Evolutionary conservation across 352 stramenopile species (phyloP).

Genomic region (Pythium periplocum): DNA sequence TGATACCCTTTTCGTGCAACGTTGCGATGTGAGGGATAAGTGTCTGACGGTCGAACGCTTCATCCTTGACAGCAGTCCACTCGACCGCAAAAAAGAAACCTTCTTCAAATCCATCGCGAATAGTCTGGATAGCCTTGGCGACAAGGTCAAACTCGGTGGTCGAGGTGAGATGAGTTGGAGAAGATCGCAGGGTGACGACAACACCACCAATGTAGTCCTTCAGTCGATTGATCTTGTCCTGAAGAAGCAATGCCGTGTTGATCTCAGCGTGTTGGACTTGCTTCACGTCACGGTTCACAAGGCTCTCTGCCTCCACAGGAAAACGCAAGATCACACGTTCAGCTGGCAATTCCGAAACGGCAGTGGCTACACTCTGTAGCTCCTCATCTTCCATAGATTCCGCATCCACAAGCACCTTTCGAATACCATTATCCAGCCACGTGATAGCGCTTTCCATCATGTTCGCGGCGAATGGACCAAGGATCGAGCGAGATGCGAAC

Average conservation of each 20-base stretch:
- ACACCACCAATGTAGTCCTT: conserved; percentile 31
- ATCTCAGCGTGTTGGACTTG: no score
- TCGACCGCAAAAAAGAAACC: conserved; percentile 52
- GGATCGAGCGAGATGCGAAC: conserved; percentile 35
- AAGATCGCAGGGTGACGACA: conserved; percentile 31
- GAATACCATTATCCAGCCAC: conserved; percentile 66
- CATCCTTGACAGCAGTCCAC: conserved; percentile 18
- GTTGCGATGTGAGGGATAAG: conserved; percentile 38
- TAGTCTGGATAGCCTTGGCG: conserved; percentile 22
- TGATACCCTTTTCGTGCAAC: conserved; percentile 57
- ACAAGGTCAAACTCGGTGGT: conserved; percentile 20
- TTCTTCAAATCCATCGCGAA: conserved; percentile 43
- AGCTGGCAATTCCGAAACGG: conserved; percentile 60
- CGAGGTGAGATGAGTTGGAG: conserved; percentile 12
- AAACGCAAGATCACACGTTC: conserved; percentile 59
- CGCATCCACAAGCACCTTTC: conserved; percentile 50
- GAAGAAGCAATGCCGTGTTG: conserved; percentile 11
- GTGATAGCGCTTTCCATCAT: conserved; percentile 47
- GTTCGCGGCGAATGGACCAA: conserved; percentile 52
- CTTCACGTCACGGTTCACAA: conserved; percentile 13
- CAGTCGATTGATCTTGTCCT: conserved; percentile 36
- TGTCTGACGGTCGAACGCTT: conserved; percentile 18
- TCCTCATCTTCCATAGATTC: conserved; percentile 37
- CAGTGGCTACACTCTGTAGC: conserved; percentile 40
- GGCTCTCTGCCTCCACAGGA: conserved; percentile 25